Percentiles rank a stretch among this genome's conserved stretches.
Evolutionary conservation across 176 grass and related monocot genomes (phyloP).

Genomic region (Triticum urartu): DNA sequence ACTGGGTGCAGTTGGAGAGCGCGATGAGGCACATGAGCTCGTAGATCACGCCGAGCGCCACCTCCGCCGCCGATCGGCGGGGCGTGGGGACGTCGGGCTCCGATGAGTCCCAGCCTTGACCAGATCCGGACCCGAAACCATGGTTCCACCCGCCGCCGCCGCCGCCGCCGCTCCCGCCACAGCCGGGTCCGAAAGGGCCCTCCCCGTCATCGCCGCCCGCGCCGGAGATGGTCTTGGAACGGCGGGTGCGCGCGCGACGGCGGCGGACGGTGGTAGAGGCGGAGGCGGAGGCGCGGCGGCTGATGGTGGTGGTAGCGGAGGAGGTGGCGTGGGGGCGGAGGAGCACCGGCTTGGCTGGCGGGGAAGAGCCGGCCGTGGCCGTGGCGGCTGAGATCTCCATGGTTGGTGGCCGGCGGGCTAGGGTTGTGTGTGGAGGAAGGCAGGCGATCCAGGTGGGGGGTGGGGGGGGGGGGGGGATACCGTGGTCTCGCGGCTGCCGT

Average conservation of each 20-base stretch:
- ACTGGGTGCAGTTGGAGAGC: conserved; percentile 65
- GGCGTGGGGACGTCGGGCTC: not conserved
- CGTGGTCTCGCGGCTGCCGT: not conserved
- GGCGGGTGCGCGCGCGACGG: conserved; percentile 46
- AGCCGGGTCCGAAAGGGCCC: not conserved
- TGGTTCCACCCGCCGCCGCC: conserved; percentile 18
- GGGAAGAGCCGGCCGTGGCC: conserved; percentile 7
- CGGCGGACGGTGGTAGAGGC: conserved; percentile 34
- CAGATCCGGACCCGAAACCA: conserved; percentile 1
- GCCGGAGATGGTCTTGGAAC: conserved; percentile 30
- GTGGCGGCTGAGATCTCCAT: conserved; percentile 43
- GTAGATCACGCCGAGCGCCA: conserved; percentile 31
- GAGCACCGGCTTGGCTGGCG: conserved; percentile 7
- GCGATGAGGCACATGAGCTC: conserved; percentile 62
- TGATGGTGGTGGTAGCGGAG: not conserved
- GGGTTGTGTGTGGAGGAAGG: not conserved
- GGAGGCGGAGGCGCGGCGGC: not conserved
- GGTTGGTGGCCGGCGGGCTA: not conserved
- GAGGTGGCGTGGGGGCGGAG: not conserved
- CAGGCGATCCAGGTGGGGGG: not conserved
- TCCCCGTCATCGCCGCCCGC: conserved; percentile 39
- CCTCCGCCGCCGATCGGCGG: conserved; percentile 2
- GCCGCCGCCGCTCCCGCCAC: conserved; percentile 2
- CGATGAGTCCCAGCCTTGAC: not conserved
- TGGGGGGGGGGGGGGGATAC: no score